These are phyloP conservation scores for Fusarium sp. DNA, from an alignment of 2,329 filamentous ascomycete species.

Conservation along the genomic window DNA sequence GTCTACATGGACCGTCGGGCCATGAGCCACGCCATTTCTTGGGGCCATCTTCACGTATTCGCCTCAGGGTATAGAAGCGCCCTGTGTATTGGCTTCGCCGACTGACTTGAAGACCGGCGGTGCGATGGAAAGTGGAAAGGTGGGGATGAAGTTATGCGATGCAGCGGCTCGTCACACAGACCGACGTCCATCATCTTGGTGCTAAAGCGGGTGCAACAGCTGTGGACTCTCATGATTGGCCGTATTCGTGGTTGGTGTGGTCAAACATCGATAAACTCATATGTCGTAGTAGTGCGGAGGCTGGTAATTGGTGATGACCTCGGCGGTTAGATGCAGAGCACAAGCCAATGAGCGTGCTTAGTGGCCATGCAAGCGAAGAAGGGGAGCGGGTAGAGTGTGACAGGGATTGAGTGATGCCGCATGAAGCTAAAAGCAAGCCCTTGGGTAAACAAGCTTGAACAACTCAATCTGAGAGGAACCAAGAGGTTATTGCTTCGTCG, in stretches of 20 bases:
- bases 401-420: constrained; percentile 22
- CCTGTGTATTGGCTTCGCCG: constrained; percentile 9
- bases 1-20: constrained; percentile 31
- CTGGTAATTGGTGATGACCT: constrained; percentile 47
- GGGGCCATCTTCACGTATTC: constrained; percentile 17
- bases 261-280: constrained; percentile 29
- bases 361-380: constrained; percentile 29
- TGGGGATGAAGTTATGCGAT: constrained; percentile 33
- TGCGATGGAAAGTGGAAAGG: constrained; percentile 32
- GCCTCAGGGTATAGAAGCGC: constrained; percentile 30
- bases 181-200: constrained; percentile 19
- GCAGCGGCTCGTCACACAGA: constrained; percentile 38
- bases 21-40: constrained; percentile 36
- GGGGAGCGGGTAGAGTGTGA: constrained; percentile 22
- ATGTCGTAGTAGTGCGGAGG: constrained; percentile 27
- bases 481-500: constrained; percentile 1
- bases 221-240: constrained; percentile 23
- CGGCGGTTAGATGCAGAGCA: constrained; percentile 53
- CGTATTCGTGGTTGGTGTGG: constrained; percentile 2
- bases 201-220: constrained; percentile 26
- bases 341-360: constrained; percentile 49
- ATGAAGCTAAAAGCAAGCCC: constrained; percentile 22
- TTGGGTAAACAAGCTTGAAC: constrained; percentile 14
- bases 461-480: constrained; percentile 16
- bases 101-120: constrained; percentile 14